Base-by-base conservation (phyloP, 2,329 filamentous ascomycete genomes). In the Ramichloridium luteum region DNA sequence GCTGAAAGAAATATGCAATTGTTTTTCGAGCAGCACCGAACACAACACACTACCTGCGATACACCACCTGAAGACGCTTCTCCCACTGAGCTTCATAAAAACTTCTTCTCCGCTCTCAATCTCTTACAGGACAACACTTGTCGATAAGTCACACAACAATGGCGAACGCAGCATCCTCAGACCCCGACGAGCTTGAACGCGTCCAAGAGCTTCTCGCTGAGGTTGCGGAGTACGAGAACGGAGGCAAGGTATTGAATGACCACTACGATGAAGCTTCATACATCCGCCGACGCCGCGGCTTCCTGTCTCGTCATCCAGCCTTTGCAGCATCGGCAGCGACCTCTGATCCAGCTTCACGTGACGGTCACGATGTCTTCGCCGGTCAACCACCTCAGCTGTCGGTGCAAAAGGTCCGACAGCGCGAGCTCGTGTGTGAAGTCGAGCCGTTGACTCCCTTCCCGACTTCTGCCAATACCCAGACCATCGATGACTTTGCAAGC, bases 391-490 rank as follows among this genome's bases (percentile, higher is more conserved):
- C 32, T 11, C 26, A 20, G 12, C 36, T 52, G 6, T 47, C 47
- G 10, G 40, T 45, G 6, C 39, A 50, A 28, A 37, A 44, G 22
- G 34, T 50, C 11, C 45, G 47, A 12, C 27, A 31, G 6, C 41
- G 44, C 15, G 50, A 53, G 36, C 33, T 47, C 4, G 26, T 25
- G 4, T 13, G 16, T 13, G 27, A 43, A 4, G 27, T 51, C 6
- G 37, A 40, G 12, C 43, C 40, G 5, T 34, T 53, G 2, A 36
- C 48, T 13, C 49, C 48, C 9, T 38, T 48, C 2, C 44, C 50
- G 5, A 52, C 50, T 6, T 39, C 35, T 4, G 13, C 28, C 8
- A 53, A 53, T 33, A 48, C 39, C n/a, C 25, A 46, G 27, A 46
- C 43, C 4, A 31, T 49, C 16, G 43, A 51, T 35, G 34, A 35